Evolutionary conservation across 1,284 basidiomycete species (phyloP).

Genomic region (Schizopora paradoxa): DNA sequence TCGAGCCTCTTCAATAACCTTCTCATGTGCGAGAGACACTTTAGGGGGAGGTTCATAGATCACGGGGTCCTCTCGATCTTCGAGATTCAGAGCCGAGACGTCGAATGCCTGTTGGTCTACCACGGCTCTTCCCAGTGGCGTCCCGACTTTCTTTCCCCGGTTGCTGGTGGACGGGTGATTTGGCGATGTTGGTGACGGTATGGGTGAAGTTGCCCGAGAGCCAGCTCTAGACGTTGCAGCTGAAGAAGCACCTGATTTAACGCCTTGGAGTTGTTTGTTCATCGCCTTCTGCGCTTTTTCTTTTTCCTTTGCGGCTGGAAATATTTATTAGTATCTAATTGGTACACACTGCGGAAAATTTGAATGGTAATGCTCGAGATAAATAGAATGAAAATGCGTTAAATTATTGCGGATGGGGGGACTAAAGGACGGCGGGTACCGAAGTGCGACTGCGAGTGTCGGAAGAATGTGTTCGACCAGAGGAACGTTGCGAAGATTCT

Average conservation of each 20-base stretch:
- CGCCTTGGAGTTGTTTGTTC: conserved; percentile 40
- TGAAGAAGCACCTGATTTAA: conserved; percentile 29
- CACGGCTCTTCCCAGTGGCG: conserved; percentile 31
- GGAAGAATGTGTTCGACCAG: conserved; percentile 20
- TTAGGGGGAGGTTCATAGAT: conserved; percentile 62
- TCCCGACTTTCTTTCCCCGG: conserved; percentile 30
- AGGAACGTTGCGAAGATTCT: conserved; percentile 27
- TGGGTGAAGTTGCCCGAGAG: conserved; percentile 41
- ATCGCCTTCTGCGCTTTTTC: conserved; percentile 60
- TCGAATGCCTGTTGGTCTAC: conserved; percentile 60
- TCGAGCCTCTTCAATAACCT: conserved; percentile 78
- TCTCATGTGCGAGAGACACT: conserved; percentile 73
- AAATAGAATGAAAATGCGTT: conserved; percentile 25
- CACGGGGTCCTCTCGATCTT: conserved; percentile 35
- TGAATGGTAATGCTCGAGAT: conserved; percentile 33
- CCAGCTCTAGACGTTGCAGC: conserved; percentile 31
- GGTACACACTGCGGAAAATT: conserved; percentile 38
- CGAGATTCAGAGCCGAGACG: conserved; percentile 69
- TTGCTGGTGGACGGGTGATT: conserved; percentile 3
- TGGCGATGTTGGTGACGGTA: conserved; percentile 8
- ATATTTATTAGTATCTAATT: conserved; percentile 31
- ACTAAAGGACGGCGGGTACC: too few species aligned
- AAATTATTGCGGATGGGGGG: conserved; percentile 27
- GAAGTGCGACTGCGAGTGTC: conserved; percentile 1
- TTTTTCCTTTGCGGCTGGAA: conserved; percentile 68